Conservation (phyloP, 345 rosid species). For the Raphanus sativus region DNA sequence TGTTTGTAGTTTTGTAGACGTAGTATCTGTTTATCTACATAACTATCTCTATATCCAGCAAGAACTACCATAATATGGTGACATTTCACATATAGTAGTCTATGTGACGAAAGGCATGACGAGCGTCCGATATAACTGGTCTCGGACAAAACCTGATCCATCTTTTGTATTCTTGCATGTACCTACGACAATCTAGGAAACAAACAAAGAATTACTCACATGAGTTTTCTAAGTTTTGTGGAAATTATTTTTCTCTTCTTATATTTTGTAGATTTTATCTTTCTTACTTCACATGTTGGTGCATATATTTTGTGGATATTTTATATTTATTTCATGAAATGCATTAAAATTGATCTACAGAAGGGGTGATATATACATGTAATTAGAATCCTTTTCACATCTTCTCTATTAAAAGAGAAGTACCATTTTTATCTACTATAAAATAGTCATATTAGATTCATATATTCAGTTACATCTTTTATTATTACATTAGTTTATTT, state of each 20-base stretch:
- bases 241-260: neutral
- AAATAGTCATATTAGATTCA: too few species aligned
- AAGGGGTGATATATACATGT: neutral
- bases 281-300: neutral
- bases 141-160: neutral
- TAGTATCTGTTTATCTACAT: neutral
- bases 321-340: neutral
- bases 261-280: neutral
- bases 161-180: neutral
- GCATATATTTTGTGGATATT: neutral
- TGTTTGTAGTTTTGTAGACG: neutral
- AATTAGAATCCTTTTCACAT: neutral
- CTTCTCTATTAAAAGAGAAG: too few species aligned
- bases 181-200: neutral
- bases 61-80: neutral
- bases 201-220: neutral
- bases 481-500: too few species aligned
- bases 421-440: too few species aligned
- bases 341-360: neutral
- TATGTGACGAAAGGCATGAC: constrained; percentile 35
- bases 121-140: neutral
- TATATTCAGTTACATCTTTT: too few species aligned
- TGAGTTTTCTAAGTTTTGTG: neutral
- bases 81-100: constrained; percentile 1
- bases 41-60: neutral